Base-by-base conservation (phyloP, 768 basidiomycete species). In the Fistulinella prunicolor region DNA sequence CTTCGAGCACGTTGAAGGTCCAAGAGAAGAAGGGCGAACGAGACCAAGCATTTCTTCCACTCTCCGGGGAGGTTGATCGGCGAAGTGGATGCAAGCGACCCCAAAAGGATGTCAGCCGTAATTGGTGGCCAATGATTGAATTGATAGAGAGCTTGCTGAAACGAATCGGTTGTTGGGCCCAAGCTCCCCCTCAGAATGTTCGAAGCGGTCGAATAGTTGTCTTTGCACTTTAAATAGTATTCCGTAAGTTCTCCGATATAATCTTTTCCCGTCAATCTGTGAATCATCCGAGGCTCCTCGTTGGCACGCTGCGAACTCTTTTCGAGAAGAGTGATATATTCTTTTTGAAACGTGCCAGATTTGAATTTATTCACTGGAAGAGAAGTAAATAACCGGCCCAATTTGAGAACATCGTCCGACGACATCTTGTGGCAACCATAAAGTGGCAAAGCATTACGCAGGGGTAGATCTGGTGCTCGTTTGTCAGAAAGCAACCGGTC, bases 41-140 rank as follows among this genome's bases (percentile, higher is more conserved):
- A 28, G 5, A 28, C 26, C 26, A 28, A 28, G 26, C 26, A 28
- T 28, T 28, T 28, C 10, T 28, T 28, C 26, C 26, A 28, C 5
- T 5, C 6, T 10, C 26, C 10, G 26, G 26, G 26, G 10, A 28
- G 5, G 5, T 28, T 10, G n/a, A n/a, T n/a, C 26, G 5, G 6
- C 26, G 26, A 28, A 6, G 22, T 49, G 0, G 26, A 29, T 2
- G 59, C 57, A 10, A 7, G 14, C 56, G 42, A 29, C 39, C 60
- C 57, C 2, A 72, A 10, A 10, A 28, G 26, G 10, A 5, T 28
- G 10, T 28, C 26, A 6, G 6, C 26, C 6, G 26, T 28, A 28
- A 28, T 28, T 10, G 26, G 26, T 5, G 26, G 72, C 71, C 72
- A 73, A 35, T 66, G 54, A 14, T 49, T 55, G 10, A 46, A 39